Evolutionary conservation across 495 filamentous ascomycete genomes (phyloP), one percentile per base, ranked within the genome.

Genomic region (Xylaria venustula): DNA sequence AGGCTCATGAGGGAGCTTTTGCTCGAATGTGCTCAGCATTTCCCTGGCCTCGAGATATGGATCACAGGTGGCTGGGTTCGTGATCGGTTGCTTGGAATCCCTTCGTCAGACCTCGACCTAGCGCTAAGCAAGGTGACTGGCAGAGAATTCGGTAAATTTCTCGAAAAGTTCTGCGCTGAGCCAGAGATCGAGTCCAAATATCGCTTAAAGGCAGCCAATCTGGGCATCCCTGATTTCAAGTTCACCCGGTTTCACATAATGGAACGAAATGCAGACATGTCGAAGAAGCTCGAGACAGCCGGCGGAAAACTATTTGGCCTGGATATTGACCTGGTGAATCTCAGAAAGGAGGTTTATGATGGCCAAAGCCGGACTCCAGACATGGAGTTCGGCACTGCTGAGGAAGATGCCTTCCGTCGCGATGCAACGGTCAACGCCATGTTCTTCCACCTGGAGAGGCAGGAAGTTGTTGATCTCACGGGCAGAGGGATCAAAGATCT

Each of bases 391-490:
- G 90, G 90, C 1, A 90, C 88, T 0, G 80, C 88, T 14, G 78
- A 84, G 51, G 87, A 94, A 64, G 90, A 93, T 70, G 89, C 90
- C 11, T 55, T 89, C 58, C 85, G 90, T 40, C 82, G 90, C 34
- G 90, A 93, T 78, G 88, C 90, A 11, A 92, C 89, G 3, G 82
- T 92, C 59, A 93, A 94, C 68, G 89, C 90, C 17, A 76, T 93
- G 50, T 94, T 92, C 75, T 94, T 91, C 73, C 91, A 93, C 63
- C 74, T 93, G 11, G 85, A 89, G 45, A 79, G 73, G 6, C 75
- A 83, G 37, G 64, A 77, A 34, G 79, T 93, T n/a, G 89, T 93
- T 69, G 90, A 94, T 71, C 83, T 88, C 41, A 91, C 88, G 0
- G 79, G 79, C 25, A 73, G 69, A 56, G 90, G 90, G 0, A 71